phyloP scores from a whole-genome alignment of 1,284 basidiomycete genomes.

The Sanghuangporus sanghuang region DNA sequence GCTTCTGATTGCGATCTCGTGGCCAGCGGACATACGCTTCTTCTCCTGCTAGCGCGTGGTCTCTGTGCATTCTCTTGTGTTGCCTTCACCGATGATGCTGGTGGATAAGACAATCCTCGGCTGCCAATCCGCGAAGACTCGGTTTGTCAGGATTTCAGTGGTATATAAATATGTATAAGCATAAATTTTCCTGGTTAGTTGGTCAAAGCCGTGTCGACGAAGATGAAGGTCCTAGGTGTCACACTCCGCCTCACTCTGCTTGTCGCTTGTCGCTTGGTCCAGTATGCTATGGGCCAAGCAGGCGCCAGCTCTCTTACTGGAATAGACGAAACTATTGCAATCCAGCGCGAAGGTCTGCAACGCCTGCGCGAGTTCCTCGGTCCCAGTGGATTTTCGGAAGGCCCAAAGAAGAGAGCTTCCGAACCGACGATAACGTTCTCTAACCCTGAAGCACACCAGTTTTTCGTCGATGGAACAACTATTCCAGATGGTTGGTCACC shows the following conservation, averaged over 20 bases:
- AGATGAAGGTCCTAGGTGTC: background rate
- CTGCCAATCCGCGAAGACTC: too few species aligned
- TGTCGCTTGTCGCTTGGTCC: background rate
- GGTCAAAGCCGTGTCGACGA: background rate
- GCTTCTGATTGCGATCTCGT: background rate
- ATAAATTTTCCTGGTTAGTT: background rate
- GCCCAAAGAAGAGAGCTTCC: constrained; percentile 1
- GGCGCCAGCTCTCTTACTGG: constrained; percentile 19
- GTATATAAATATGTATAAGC: background rate
- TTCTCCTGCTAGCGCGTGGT: background rate
- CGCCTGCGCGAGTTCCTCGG: constrained; percentile 40
- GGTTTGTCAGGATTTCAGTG: background rate
- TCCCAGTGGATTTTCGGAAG: constrained; percentile 21
- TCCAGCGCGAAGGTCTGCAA: constrained; percentile 44
- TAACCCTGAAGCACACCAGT: constrained; percentile 29
- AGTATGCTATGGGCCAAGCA: background rate
- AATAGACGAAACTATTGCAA: constrained; percentile 40
- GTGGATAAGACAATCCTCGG: too few species aligned
- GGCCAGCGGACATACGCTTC: background rate
- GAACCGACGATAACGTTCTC: constrained; percentile 27
- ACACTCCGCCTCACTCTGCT: background rate
- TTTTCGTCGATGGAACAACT: constrained; percentile 30
- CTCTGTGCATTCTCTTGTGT: too few species aligned
- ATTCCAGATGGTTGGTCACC: constrained; percentile 28
- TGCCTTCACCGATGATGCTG: too few species aligned